Evolutionary conservation across 495 filamentous ascomycete species (phyloP).

Genomic region (Mycothermus thermophilus): DNA sequence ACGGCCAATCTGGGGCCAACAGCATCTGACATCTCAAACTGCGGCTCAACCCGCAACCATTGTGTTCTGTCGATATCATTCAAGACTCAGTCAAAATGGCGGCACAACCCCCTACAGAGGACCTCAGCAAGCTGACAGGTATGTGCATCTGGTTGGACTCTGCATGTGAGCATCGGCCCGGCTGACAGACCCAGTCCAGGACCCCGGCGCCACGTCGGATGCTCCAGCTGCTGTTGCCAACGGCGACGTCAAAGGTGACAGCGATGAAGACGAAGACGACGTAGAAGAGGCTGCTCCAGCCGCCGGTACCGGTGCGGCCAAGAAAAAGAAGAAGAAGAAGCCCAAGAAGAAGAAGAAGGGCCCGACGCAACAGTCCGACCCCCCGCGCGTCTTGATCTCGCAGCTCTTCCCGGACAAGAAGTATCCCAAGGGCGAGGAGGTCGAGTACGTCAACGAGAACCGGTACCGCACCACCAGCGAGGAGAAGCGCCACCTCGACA

Average conservation of each 20-base stretch:
- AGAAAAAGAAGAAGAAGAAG: slow-evolving; percentile 71
- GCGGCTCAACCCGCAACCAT: slow-evolving; percentile 1
- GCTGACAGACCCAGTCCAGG: slow-evolving; percentile 20
- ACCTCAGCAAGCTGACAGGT: slow-evolving; percentile 33
- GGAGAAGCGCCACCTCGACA: slow-evolving; percentile 76
- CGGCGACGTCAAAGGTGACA: slow-evolving; percentile 45
- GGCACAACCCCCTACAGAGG: slow-evolving; percentile 27
- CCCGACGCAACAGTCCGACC: slow-evolving; percentile 59
- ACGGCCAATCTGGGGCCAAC: neutral
- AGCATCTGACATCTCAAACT: too few relatives aligned
- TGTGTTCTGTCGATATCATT: neutral
- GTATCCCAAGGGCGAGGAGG: slow-evolving; percentile 72
- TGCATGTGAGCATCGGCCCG: neutral
- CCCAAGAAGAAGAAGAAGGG: slow-evolving; percentile 69
- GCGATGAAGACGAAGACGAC: slow-evolving; percentile 57
- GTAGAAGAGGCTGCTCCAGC: slow-evolving; percentile 28
- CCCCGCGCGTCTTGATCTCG: slow-evolving; percentile 61
- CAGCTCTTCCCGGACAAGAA: slow-evolving; percentile 59
- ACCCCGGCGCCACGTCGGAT: slow-evolving; percentile 36
- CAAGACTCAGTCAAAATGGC: slow-evolving; percentile 23
- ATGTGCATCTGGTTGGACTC: slow-evolving; percentile 3
- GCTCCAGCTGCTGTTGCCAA: slow-evolving; percentile 25
- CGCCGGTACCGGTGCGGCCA: slow-evolving; percentile 29
- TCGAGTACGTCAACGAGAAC: slow-evolving; percentile 65
- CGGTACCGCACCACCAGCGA: slow-evolving; percentile 69